Evolutionary conservation across 495 filamentous ascomycete genomes (phyloP).

Genomic region (Penicillium verhagenii): DNA sequence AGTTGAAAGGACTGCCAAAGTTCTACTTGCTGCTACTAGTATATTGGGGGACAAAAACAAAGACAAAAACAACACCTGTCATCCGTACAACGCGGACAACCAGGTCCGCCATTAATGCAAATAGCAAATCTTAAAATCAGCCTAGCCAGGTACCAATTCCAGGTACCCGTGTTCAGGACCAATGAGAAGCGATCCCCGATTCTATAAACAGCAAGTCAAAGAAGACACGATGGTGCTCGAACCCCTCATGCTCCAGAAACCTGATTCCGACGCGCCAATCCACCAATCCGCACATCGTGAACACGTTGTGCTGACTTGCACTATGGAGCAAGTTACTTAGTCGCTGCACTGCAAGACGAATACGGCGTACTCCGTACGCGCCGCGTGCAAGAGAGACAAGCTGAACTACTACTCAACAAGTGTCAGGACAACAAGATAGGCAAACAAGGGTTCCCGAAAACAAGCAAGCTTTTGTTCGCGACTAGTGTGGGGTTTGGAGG

Average conservation of each 20-base stretch:
- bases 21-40: too few species aligned
- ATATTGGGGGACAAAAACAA: too few species aligned
- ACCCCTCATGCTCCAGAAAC: neutral
- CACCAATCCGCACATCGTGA: neutral
- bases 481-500: conserved; percentile 5
- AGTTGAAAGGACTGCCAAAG: too few species aligned
- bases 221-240: neutral
- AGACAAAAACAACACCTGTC: neutral
- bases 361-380: conserved; percentile 7
- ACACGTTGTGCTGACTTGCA: conserved; percentile 13
- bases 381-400: too few species aligned
- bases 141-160: neutral
- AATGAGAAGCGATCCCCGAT: neutral
- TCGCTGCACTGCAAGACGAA: conserved; percentile 3
- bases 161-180: neutral
- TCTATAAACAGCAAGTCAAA: neutral
- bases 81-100: neutral
- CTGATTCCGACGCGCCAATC: neutral
- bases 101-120: too few species aligned
- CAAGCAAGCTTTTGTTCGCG: neutral
- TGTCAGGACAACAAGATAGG: too few species aligned
- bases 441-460: conserved; percentile 5
- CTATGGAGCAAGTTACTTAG: conserved; percentile 8
- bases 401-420: too few species aligned
- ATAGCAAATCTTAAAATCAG: neutral